Evolutionary conservation across 108 stramenopile species (phyloP).

Genomic region (Chaetoceros muelleri): DNA sequence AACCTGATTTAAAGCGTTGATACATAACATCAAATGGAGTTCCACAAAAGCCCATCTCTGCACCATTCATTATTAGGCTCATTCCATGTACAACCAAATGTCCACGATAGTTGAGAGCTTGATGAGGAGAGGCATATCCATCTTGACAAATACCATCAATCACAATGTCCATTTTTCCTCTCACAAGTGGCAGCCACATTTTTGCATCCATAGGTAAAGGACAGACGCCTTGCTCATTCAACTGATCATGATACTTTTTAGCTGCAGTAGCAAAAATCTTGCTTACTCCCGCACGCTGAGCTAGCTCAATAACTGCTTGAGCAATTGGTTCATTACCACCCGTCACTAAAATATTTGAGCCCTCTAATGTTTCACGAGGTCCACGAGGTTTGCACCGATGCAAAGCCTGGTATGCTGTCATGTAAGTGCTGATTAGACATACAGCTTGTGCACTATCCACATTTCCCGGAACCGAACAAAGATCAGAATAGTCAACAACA

Average conservation of each 20-base stretch:
- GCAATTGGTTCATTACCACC: constrained; percentile 51
- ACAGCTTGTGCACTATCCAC: constrained; percentile 40
- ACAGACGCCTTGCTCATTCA: constrained; percentile 26
- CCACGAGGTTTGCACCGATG: constrained; percentile 20
- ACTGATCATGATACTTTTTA: constrained; percentile 26
- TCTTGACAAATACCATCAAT: constrained; percentile 51
- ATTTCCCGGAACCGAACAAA: constrained; percentile 32
- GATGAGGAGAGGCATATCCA: constrained; percentile 24
- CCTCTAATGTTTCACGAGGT: constrained; percentile 24
- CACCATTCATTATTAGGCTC: constrained; percentile 16
- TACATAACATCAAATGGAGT: constrained; percentile 31
- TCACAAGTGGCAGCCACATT: constrained; percentile 30
- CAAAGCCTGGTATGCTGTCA: constrained; percentile 50
- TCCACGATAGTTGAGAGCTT: constrained; percentile 31
- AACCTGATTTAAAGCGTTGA: constrained; percentile 30
- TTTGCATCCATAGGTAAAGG: constrained; percentile 33
- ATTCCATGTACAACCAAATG: constrained; percentile 39
- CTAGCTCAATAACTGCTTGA: constrained; percentile 49
- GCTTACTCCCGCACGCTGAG: constrained; percentile 36
- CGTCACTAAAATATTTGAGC: constrained; percentile 42
- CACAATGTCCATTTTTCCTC: constrained; percentile 49
- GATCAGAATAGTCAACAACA: constrained; percentile 16
- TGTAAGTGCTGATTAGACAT: constrained; percentile 57
- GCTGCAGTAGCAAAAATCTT: constrained; percentile 50
- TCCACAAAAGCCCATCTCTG: constrained; percentile 25